Base-by-base conservation (phyloP, 2,329 filamentous ascomycete genomes). In the Diaporthe caulivora region DNA sequence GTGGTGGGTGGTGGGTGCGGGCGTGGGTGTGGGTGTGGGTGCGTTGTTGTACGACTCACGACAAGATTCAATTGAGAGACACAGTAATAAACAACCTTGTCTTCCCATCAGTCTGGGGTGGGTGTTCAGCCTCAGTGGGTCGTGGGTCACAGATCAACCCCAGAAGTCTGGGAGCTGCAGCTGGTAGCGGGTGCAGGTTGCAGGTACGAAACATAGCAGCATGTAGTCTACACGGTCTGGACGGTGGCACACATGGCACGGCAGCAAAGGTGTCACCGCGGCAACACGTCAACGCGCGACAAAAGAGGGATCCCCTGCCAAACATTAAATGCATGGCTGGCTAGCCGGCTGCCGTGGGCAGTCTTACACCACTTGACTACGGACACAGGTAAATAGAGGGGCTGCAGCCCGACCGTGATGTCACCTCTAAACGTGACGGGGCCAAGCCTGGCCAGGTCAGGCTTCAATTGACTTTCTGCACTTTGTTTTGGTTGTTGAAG, bases 101-200 rank as follows among this genome's bases (percentile, higher is more conserved):
- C 21, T 49, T 51, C 44, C 44, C 62, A 24, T 49, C 60, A 53
- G 69, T 71, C 55, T 57, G 55, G 69, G 69, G 69, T 71, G 54
- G 55, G 17, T 62, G 55, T 71, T 71, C 69, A 71, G 69, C 69
- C 69, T 71, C 69, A 71, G 69, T 71, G 69, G 69, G 49, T 58
- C 53, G n/a, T 34, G 42, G 44, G 62, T 53, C 62, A 53, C 62
- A 67, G 62, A 67, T 67, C 62, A 67, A 67, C 62, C 62, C 62
- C 62, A 53, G 62, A 67, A 67, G 29, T 40, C 40, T n/a, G 21
- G 26, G 21, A 29, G 37, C 5, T 44, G 24, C 60, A 62, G 34
- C 18, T 64, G 42, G 60, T 64, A 44, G 57, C 57, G 57, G 37
- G 15, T 37, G 37, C 57, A 58, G 54, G 18, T n/a, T 29, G 31